These are phyloP conservation scores for Bipolaris sorokiniana DNA, from an alignment of 2,329 filamentous ascomycete species.

Conservation along the genomic window DNA sequence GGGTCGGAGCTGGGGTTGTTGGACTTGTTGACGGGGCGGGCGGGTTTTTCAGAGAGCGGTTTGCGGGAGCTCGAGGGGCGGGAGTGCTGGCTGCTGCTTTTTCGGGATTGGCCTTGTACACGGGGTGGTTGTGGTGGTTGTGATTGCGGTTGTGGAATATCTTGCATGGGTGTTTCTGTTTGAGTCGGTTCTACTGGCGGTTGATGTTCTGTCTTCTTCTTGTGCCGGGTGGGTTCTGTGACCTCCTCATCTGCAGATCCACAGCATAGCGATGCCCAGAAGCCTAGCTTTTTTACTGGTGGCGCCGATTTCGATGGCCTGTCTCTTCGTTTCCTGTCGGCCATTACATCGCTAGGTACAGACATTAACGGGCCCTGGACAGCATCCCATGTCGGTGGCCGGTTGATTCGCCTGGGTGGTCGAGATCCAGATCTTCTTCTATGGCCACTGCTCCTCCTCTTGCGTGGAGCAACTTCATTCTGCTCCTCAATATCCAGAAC, in stretches of 20 bases:
- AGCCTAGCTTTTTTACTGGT: slow-evolving; percentile 42
- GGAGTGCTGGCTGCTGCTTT: slow-evolving; percentile 5
- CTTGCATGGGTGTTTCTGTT: slow-evolving; percentile 20
- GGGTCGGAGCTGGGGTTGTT: slow-evolving; percentile 16
- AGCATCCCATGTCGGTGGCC: slow-evolving; percentile 54
- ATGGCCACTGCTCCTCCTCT: slow-evolving; percentile 30
- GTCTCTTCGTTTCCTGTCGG: slow-evolving; percentile 28
- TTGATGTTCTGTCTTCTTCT: slow-evolving; percentile 34
- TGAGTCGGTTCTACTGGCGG: slow-evolving; percentile 11
- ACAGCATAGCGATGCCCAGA: slow-evolving; percentile 55
- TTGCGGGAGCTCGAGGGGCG: slow-evolving; percentile 6
- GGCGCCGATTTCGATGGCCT: slow-evolving; percentile 25
- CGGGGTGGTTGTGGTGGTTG: slow-evolving; percentile 12
- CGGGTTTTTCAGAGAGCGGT: slow-evolving; percentile 34
- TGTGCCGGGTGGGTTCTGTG: slow-evolving; percentile 51
- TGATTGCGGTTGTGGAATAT: slow-evolving; percentile 21
- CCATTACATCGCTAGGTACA: slow-evolving; percentile 50
- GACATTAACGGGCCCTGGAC: slow-evolving; percentile 55
- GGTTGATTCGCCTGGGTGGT: slow-evolving; percentile 36
- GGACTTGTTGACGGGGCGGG: slow-evolving; percentile 32
- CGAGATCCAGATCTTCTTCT: slow-evolving; percentile 25
- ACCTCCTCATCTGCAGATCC: slow-evolving; percentile 45
- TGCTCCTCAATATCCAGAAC: slow-evolving; percentile 67
- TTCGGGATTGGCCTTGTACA: slow-evolving; percentile 8
- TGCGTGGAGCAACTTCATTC: slow-evolving; percentile 47